Evolutionary conservation across 805 yeast genomes (phyloP).

Genomic region (Maudiozyma bulderi): DNA sequence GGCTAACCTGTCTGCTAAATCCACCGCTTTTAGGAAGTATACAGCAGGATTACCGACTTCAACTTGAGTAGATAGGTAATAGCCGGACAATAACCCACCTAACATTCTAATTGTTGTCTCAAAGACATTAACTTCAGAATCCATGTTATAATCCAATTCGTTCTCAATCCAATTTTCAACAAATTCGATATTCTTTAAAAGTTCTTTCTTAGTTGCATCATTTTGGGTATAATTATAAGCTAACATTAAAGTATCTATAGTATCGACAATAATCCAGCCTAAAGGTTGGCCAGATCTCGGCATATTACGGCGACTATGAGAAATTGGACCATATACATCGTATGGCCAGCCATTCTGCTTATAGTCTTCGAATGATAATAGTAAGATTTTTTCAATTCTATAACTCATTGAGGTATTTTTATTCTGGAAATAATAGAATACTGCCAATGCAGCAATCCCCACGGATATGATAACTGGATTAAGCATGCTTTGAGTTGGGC

Average conservation of each 20-base stretch:
- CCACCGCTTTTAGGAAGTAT: constrained; percentile 68
- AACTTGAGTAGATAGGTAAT: constrained; percentile 46
- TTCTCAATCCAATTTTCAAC: constrained; percentile 69
- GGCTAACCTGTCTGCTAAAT: constrained; percentile 61
- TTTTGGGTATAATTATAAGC: constrained; percentile 46
- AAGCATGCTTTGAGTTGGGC: not conserved
- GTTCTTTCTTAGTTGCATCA: constrained; percentile 9
- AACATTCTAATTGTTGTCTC: constrained; percentile 93
- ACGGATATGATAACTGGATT: constrained; percentile 3
- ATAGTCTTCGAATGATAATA: constrained; percentile 71
- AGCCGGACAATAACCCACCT: constrained; percentile 85
- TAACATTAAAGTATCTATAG: constrained; percentile 69
- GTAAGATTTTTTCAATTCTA: constrained; percentile 57
- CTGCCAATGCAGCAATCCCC: constrained; percentile 5
- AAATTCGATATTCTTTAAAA: constrained; percentile 46
- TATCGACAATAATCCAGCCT: constrained; percentile 90
- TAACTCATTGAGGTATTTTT: not conserved
- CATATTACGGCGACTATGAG: constrained; percentile 58
- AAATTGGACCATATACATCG: constrained; percentile 67
- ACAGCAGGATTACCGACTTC: constrained; percentile 24
- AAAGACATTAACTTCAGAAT: constrained; percentile 70
- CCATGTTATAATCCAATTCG: constrained; percentile 60
- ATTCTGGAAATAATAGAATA: constrained; percentile 4
- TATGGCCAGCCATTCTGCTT: constrained; percentile 67
- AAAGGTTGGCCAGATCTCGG: constrained; percentile 55